Percentiles rank a stretch among this genome's conserved stretches.
These are phyloP conservation scores for Theileria sp. DNA, from an alignment of 169 alveolate genomes.

Conservation along the genomic window DNA sequence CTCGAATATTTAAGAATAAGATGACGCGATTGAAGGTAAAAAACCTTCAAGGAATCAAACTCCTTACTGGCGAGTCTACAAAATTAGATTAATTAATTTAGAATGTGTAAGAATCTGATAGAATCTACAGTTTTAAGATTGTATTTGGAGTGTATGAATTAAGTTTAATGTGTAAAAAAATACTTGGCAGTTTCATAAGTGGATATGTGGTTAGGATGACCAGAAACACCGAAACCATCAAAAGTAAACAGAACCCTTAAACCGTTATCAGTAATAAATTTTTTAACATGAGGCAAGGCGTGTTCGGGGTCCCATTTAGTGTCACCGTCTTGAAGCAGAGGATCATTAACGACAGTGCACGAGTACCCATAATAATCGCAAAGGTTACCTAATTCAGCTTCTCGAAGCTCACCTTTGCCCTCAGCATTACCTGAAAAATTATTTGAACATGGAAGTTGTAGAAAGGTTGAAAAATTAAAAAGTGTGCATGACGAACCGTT, in stretches of 20 bases:
- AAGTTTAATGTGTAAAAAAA: background rate
- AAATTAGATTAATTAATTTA: background rate
- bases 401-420: conserved; percentile 66
- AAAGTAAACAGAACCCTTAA: conserved; percentile 65
- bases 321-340: conserved; percentile 38
- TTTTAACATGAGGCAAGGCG: conserved; percentile 11
- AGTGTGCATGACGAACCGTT: conserved; percentile 51
- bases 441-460: background rate
- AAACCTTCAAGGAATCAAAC: conserved; percentile 15
- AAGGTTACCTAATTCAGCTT: conserved; percentile 43
- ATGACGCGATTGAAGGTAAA: conserved; percentile 21
- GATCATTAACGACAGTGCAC: conserved; percentile 43
- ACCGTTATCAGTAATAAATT: conserved; percentile 10
- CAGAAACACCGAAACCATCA: conserved; percentile 71
- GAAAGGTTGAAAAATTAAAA: background rate
- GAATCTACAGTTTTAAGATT: background rate
- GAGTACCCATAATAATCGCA: conserved; percentile 37
- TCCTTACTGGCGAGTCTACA: conserved; percentile 2
- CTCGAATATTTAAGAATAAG: conserved; percentile 22
- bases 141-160: background rate
- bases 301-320: conserved; percentile 27
- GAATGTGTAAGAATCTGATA: background rate
- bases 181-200: conserved; percentile 44
- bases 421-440: conserved; percentile 53
- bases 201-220: conserved; percentile 75